Base-by-base conservation (phyloP, 148 eudicot genomes). In the Vaccinium macrocarpon region DNA sequence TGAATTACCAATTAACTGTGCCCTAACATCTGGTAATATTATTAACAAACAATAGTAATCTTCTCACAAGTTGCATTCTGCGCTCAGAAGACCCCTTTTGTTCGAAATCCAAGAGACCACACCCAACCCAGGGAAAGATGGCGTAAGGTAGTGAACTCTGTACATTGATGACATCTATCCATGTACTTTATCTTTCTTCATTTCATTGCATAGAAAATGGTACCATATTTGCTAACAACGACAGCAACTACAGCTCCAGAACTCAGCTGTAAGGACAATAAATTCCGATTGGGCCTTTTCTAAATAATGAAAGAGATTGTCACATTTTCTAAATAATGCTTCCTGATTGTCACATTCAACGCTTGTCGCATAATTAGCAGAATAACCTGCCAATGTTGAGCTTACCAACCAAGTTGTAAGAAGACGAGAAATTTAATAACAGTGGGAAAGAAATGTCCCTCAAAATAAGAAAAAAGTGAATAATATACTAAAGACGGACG, bases 341-440 rank as follows among this genome's bases (percentile, higher is more conserved):
- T n/a, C n/a, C n/a, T 9, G 46, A 21, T 48, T 55, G n/a, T 50
- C 74, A 64, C 29, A 49, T 81, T 56, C 48, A 66, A 81, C 83
- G 48, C 46, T 66, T 64, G 48, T 81, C 10, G 25, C 59, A 81
- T 81, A 16, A 48, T 18, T 61, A 81, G 55, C 53, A 62, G 23
- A 38, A 38, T n/a, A 61, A 42, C 59, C 21, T 6, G 66, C 66
- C 13, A 79, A 55, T 49, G 0, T 55, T 79, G 50, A 27, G 64
- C 66, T 79, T 32, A 79, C 38, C 64, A 56, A 32, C 48, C 38
- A 14, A 23, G 11, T 53, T 8, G 3, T 52, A 32, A 21, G 16
- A 49, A n/a, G 29, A 15, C 35, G 13, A 53, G 64, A 27, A 18
- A 78, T 3, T n/a, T 52, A 13, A 53, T 27, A 38, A 53, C 32